phyloP scores from a whole-genome alignment of 2,329 filamentous ascomycete genomes.

The Verticillium nubilum region DNA sequence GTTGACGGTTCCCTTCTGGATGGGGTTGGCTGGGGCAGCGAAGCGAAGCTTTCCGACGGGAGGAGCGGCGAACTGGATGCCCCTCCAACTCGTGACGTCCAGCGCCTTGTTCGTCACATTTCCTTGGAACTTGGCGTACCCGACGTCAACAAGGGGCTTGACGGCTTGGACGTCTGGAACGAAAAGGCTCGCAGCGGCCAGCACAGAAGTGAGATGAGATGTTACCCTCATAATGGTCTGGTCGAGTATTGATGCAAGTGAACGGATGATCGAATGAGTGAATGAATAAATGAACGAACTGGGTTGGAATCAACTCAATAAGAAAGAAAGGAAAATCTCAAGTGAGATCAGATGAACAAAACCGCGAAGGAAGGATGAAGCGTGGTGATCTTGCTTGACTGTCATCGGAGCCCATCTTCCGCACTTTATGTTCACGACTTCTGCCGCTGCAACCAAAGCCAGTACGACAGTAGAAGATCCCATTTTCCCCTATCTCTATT shows the following conservation, averaged over 20 bases:
- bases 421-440: neutral
- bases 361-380: neutral
- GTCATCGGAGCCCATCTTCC: neutral
- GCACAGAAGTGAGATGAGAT: neutral
- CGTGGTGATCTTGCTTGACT: neutral
- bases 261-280: neutral
- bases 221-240: neutral
- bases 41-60: constrained; percentile 64
- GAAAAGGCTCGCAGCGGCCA: constrained; percentile 2
- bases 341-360: neutral
- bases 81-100: constrained; percentile 66
- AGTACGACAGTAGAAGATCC: neutral
- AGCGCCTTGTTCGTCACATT: constrained; percentile 24
- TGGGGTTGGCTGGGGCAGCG: constrained; percentile 53
- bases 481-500: neutral
- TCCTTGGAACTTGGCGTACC: constrained; percentile 63
- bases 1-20: constrained; percentile 36
- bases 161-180: constrained; percentile 13
- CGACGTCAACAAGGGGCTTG: constrained; percentile 48
- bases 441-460: no score
- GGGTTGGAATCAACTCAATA: neutral
- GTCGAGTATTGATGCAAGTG: neutral
- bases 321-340: neutral
- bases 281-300: neutral
- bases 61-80: constrained; percentile 67